These are phyloP conservation scores for Hibiscus syriacus DNA, from an alignment of 345 rosid genomes.

Conservation along the genomic window DNA sequence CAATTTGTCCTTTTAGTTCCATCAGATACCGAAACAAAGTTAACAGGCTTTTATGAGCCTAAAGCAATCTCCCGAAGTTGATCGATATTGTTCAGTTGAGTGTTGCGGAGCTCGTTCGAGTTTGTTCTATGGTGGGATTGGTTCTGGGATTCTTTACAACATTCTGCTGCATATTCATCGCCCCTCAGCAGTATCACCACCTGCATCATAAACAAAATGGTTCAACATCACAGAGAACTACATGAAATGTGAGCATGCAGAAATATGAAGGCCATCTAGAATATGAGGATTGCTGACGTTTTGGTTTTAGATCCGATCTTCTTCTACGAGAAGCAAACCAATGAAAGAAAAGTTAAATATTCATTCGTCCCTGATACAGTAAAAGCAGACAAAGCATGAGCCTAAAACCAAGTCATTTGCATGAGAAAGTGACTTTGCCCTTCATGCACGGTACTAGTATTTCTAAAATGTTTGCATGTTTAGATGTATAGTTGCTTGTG, in stretches of 20 bases:
- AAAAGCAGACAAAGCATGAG: background rate
- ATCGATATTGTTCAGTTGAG: constrained; percentile 38
- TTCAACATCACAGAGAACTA: background rate
- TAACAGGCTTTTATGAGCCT: constrained; percentile 27
- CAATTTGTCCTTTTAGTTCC: background rate
- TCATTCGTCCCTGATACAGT: background rate
- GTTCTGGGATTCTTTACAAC: constrained; percentile 25
- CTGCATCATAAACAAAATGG: constrained; percentile 29
- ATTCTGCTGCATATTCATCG: constrained; percentile 24
- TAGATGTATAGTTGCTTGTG: background rate
- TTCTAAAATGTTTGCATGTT: too few relatives aligned
- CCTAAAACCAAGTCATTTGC: background rate
- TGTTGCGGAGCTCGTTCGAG: constrained; percentile 59
- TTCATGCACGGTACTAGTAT: too few relatives aligned
- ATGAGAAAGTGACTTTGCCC: background rate
- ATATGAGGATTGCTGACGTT: background rate
- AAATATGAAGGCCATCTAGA: background rate
- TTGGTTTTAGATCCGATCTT: background rate
- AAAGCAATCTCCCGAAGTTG: constrained; percentile 56
- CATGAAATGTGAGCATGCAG: background rate
- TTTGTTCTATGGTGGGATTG: constrained; percentile 44
- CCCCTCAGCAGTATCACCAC: constrained; percentile 67
- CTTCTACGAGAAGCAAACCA: background rate
- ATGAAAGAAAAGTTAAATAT: background rate
- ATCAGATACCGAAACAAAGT: background rate